Evolutionary conservation across 208 protist species (phyloP).

Genomic region (Trypanosoma cruzi): DNA sequence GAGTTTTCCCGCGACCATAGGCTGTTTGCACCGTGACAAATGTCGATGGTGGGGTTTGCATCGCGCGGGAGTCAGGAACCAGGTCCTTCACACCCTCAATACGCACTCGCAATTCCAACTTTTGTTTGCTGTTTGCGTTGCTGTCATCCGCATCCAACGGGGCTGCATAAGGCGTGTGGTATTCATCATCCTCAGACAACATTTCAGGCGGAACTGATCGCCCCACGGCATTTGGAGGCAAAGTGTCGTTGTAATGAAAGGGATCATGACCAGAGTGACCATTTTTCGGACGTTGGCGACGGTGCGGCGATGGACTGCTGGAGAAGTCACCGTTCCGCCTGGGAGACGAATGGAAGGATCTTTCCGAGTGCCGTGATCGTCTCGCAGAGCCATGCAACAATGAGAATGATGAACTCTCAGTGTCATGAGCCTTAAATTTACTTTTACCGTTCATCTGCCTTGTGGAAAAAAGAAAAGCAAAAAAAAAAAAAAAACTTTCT

Average conservation of each 20-base stretch:
- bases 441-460: background rate
- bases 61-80: conserved; percentile 21
- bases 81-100: conserved; percentile 60
- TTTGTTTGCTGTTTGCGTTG: background rate
- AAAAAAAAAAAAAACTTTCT: too few relatives aligned
- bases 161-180: background rate
- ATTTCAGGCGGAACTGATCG: background rate
- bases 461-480: too few relatives aligned
- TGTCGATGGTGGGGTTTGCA: conserved; percentile 33
- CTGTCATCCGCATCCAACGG: background rate
- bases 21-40: conserved; percentile 67
- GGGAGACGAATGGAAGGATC: background rate
- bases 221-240: conserved; percentile 16
- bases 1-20: conserved; percentile 61
- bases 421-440: background rate
- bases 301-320: background rate
- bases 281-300: background rate
- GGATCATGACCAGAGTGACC: background rate
- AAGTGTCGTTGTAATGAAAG: conserved; percentile 27
- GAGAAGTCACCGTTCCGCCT: background rate
- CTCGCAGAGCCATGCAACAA: background rate
- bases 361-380: background rate
- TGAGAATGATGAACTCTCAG: background rate
- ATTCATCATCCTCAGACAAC: conserved; percentile 16
- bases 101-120: conserved; percentile 46